Evolutionary conservation across 495 filamentous ascomycete genomes (phyloP), one percentile per base, ranked within the genome.

Genomic region (Podospora comata): DNA sequence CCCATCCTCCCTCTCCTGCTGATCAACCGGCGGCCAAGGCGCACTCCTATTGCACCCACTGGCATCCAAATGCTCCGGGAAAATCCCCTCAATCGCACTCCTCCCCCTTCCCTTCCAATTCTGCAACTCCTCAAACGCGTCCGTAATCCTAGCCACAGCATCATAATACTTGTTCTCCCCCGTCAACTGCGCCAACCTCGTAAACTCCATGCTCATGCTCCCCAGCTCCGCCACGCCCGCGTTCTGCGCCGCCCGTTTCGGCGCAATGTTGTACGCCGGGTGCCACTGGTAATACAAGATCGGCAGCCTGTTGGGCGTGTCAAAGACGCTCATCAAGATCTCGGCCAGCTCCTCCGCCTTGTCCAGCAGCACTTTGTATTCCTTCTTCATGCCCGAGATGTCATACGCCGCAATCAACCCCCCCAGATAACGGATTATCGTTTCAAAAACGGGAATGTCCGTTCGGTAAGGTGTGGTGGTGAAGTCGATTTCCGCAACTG

Each of bases 271-370:
- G 71, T 84, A 87, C 15, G 82, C 79, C 28, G 93, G 92, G 44
- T 87, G 86, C 93, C 93, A 97, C 60, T 86, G 83, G 78, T 96
- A 97, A 77, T 89, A 94, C 2, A 95, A 87, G 20, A 91, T 76
- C 15, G 95, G 95, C 93, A 99, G 96, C 66, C 94, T 87, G 75
- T 99, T 99, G 0, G 95, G 94, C 7, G 95, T 98, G 78, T 99
- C 95, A 77, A 99, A 99, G 15, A 91, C 89, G 57, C 92, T 89
- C 81, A 96, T 96, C 62, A 99, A 74, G 32, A 99, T 85, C 72
- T 97, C 92, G 18, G 87, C 95, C 60, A 99, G 83, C 79, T 97
- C 91, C 39, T 91, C 83, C 9, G 95, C 93, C 77, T 98, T 98
- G 58, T 92, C 87, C 66, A 99, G 82, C 28, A 98, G 82, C 26